Evolutionary conservation across 177 flowering plant species (phyloP).

Genomic region (Telopea speciosissima): DNA sequence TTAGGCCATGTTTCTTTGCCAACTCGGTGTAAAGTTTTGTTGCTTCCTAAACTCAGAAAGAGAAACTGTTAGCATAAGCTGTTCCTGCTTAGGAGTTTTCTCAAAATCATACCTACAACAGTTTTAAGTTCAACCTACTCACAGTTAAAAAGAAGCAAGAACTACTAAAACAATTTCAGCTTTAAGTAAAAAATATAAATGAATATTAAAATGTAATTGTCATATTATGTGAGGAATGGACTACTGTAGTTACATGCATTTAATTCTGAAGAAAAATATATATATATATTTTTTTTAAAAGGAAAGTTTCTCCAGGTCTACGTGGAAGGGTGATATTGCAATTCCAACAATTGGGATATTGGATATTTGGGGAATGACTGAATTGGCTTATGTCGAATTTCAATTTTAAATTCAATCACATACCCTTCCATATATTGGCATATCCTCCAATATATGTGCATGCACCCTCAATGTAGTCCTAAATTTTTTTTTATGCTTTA

Average conservation of each 20-base stretch:
- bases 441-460: too few species aligned
- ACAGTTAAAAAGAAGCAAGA: not conserved
- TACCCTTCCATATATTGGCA: too few species aligned
- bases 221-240: not conserved
- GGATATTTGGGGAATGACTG: too few species aligned
- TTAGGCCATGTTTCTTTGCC: conserved; percentile 71
- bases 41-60: conserved; percentile 59
- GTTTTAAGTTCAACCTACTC: not conserved
- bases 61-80: conserved; percentile 2
- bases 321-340: too few species aligned
- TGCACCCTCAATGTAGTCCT: too few species aligned
- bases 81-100: not conserved
- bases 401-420: too few species aligned
- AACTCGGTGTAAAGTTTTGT: conserved; percentile 50
- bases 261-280: not conserved
- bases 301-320: too few species aligned
- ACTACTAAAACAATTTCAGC: not conserved
- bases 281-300: too few species aligned
- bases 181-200: not conserved
- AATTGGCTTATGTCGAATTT: too few species aligned
- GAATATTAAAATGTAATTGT: not conserved
- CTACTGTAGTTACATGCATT: not conserved
- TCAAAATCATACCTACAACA: not conserved
- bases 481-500: too few species aligned
- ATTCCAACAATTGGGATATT: too few species aligned